phyloP scores from a whole-genome alignment of 208 protist species.

The Eutreptiella sp. region DNA sequence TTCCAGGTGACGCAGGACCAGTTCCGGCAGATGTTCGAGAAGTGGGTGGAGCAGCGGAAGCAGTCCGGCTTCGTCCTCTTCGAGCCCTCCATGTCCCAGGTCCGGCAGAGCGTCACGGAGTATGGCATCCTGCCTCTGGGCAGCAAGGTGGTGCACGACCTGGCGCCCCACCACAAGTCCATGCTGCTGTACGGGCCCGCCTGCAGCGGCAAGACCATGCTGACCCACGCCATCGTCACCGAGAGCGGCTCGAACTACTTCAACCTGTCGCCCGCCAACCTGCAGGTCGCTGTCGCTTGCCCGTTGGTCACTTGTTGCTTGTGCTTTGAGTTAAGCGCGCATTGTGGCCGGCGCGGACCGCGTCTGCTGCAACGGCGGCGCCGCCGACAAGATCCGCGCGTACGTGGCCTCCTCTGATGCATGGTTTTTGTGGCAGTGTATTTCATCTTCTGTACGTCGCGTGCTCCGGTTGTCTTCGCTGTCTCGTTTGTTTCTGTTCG shows the following conservation, averaged over 20 bases:
- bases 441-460: no score
- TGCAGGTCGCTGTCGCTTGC: constrained; percentile 49
- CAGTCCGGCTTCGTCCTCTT: constrained; percentile 32
- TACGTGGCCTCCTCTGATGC: no score
- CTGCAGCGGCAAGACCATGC: constrained; percentile 76
- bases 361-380: no score
- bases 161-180: constrained; percentile 54
- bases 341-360: no score
- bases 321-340: no score
- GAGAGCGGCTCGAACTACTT: constrained; percentile 78
- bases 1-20: constrained; percentile 66
- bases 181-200: constrained; percentile 75
- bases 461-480: no score
- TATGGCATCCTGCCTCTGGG: constrained; percentile 76
- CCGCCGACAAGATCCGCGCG: no score
- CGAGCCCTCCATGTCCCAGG: constrained; percentile 65
- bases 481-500: no score
- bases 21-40: constrained; percentile 60
- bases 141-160: constrained; percentile 74
- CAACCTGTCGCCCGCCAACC: constrained; percentile 77
- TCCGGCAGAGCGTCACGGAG: constrained; percentile 60
- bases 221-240: constrained; percentile 71
- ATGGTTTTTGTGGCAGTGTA: no score
- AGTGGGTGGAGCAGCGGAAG: constrained; percentile 26
- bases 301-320: no score